These are phyloP conservation scores for Arthrobotrys conoides DNA, from an alignment of 2,329 filamentous ascomycete species.

Conservation along the genomic window DNA sequence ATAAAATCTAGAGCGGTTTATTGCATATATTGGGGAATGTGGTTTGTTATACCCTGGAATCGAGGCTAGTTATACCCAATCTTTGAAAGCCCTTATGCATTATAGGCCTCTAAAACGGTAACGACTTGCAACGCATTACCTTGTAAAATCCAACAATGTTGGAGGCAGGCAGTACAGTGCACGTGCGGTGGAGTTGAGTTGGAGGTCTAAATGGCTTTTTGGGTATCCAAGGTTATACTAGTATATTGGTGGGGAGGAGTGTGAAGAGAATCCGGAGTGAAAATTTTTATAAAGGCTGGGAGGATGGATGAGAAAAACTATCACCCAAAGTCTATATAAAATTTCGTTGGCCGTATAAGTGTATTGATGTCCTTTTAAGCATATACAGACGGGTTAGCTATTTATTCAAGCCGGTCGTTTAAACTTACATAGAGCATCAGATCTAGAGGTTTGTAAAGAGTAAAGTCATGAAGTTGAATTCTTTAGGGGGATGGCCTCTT, in stretches of 20 bases:
- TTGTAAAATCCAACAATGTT: slow-evolving; percentile 16
- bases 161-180: no score
- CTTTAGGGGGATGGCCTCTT: neutral
- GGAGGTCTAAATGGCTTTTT: neutral
- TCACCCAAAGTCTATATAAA: no score
- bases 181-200: neutral
- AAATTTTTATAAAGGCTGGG: neutral
- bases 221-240: neutral
- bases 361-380: no score
- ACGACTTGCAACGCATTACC: slow-evolving; percentile 6
- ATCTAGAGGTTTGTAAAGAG: neutral
- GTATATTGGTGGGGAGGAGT: no score
- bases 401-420: neutral
- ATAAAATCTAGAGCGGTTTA: no score
- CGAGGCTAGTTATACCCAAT: neutral
- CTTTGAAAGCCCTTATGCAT: neutral
- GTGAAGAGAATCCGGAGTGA: neutral
- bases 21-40: no score
- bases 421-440: neutral
- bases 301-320: no score
- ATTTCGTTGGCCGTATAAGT: no score
- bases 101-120: neutral
- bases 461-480: neutral
- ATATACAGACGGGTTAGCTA: no score
- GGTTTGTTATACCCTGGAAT: no score